Evolutionary conservation across 2,329 filamentous ascomycete species (phyloP).

Genomic region (Sporothrix pseudoabietina): DNA sequence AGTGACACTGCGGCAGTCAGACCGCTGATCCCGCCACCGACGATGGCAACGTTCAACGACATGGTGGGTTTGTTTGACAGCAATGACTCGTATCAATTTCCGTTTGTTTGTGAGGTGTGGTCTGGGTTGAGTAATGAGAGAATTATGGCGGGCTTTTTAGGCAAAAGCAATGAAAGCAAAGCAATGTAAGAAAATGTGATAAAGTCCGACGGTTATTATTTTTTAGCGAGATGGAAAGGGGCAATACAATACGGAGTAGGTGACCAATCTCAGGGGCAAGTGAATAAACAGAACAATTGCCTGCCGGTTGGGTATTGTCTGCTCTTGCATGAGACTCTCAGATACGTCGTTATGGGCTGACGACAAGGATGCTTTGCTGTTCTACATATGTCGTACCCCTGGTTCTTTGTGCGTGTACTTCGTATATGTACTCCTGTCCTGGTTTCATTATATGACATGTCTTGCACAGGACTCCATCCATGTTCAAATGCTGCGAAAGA

Average conservation of each 20-base stretch:
- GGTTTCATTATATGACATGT: not conserved
- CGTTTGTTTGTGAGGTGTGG: not conserved
- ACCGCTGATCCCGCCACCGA: constrained; percentile 21
- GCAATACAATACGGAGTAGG: not conserved
- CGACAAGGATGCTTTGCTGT: not conserved
- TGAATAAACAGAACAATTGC: not conserved
- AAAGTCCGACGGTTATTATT: not conserved
- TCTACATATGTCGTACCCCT: too few relatives aligned
- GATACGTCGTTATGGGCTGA: not conserved
- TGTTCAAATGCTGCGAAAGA: not conserved
- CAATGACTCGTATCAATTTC: not conserved
- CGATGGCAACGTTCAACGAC: constrained; percentile 13
- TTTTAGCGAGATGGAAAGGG: not conserved
- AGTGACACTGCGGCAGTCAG: constrained; percentile 15
- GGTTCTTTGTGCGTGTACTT: too few relatives aligned
- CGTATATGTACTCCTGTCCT: not conserved
- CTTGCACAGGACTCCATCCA: not conserved
- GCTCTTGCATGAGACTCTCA: not conserved
- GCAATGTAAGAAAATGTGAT: not conserved
- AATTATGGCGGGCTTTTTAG: not conserved
- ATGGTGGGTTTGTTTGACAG: not conserved
- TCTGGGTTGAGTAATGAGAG: not conserved
- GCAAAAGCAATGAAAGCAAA: not conserved
- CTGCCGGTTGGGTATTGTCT: not conserved
- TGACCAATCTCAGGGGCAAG: not conserved